Percentiles rank a stretch among this genome's conserved stretches.
Conservation (phyloP, 139 green algal species). For the Eudorina sp. region DNA sequence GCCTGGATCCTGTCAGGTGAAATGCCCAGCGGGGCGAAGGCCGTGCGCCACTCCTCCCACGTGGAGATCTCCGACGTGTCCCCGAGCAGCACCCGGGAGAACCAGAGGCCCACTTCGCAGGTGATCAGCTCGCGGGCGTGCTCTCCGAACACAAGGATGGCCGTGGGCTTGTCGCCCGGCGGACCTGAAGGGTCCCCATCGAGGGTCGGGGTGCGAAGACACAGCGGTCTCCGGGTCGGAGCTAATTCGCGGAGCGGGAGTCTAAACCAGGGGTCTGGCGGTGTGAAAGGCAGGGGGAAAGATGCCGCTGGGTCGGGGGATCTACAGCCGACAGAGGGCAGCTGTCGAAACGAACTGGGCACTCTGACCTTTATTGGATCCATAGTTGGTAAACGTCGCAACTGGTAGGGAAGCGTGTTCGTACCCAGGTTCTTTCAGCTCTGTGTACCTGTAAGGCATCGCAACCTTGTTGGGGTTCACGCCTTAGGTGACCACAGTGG, state of each 20-base stretch:
- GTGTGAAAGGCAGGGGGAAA: background rate
- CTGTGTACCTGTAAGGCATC: background rate
- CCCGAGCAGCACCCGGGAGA: conserved; percentile 57
- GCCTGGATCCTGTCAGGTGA: background rate
- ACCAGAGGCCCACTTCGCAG: conserved; percentile 69
- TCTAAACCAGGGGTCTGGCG: background rate
- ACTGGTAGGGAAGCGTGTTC: background rate
- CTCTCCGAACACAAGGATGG: conserved; percentile 74
- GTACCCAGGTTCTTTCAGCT: conserved; percentile 23
- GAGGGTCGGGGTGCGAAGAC: too few species aligned
- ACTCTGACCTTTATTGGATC: background rate
- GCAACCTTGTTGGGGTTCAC: background rate
- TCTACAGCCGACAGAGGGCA: background rate
- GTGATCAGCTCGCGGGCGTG: conserved; percentile 78
- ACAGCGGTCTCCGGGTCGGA: too few species aligned
- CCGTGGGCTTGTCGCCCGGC: conserved; percentile 45
- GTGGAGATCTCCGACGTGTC: conserved; percentile 52
- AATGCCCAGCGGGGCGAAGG: conserved; percentile 24
- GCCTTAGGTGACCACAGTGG: background rate
- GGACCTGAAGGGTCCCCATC: too few species aligned
- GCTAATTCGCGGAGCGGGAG: too few species aligned
- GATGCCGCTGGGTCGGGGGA: background rate
- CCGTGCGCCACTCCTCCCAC: conserved; percentile 57
- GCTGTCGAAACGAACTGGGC: background rate
- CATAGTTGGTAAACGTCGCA: conserved; percentile 11